Evolutionary conservation across 2,329 filamentous ascomycete genomes (phyloP).

Genomic region (Xylariaceae sp.): DNA sequence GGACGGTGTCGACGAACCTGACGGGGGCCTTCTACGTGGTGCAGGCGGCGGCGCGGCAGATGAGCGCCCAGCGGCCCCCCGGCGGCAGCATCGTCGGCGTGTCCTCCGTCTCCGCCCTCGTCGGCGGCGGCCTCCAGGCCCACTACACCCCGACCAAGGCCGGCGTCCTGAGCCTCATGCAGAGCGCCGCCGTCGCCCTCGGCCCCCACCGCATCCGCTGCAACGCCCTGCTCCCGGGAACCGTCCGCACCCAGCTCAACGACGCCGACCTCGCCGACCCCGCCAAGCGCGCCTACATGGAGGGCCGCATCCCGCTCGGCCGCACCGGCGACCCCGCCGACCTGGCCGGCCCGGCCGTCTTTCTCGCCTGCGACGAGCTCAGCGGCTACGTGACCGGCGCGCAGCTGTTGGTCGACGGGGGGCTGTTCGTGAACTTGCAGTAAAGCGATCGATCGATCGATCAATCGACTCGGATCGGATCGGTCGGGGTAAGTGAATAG

Average conservation of each 20-base stretch:
- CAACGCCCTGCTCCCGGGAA: conserved; percentile 82
- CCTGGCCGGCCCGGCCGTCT: conserved; percentile 81
- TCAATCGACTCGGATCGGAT: too few relatives aligned
- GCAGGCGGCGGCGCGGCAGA: conserved; percentile 82
- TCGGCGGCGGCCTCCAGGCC: conserved; percentile 76
- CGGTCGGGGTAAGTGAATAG: too few relatives aligned
- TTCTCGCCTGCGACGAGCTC: conserved; percentile 77
- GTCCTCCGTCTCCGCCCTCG: conserved; percentile 72
- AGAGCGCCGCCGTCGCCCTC: conserved; percentile 78
- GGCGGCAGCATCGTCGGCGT: conserved; percentile 82
- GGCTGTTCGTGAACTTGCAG: conserved; percentile 87
- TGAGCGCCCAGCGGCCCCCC: conserved; percentile 66
- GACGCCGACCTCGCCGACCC: conserved; percentile 78
- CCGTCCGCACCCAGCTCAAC: conserved; percentile 82
- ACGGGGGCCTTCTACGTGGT: conserved; percentile 86
- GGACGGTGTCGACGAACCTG: conserved; percentile 79
- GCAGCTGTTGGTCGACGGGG: conserved; percentile 84
- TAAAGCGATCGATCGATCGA: conserved; percentile 41
- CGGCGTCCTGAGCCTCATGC: conserved; percentile 78
- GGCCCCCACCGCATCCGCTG: conserved; percentile 77
- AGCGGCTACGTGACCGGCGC: conserved; percentile 82
- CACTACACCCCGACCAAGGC: conserved; percentile 93
- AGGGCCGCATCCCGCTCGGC: conserved; percentile 77
- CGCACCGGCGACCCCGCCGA: conserved; percentile 73
- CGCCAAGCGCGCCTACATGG: conserved; percentile 75